Conservation (phyloP, 2,329 filamentous ascomycete genomes). For the Periconia sp. region DNA sequence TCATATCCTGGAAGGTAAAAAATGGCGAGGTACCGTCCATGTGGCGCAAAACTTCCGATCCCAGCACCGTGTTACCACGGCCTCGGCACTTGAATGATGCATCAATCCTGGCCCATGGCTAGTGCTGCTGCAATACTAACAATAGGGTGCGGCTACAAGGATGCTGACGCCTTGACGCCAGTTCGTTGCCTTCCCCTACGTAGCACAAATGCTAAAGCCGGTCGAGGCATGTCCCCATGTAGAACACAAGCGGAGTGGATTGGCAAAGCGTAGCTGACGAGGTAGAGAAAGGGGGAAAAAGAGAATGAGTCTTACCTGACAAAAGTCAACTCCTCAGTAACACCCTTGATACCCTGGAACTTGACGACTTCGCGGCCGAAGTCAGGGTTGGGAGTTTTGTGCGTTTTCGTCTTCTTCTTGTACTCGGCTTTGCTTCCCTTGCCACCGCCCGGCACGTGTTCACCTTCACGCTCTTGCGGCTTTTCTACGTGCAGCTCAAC, state of each 20-base stretch:
- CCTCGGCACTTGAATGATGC: constrained; percentile 5
- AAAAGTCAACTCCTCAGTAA: constrained; percentile 56
- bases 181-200: constrained; percentile 6
- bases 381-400: constrained; percentile 52
- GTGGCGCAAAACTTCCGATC: constrained; percentile 14
- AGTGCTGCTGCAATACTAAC: too few relatives aligned
- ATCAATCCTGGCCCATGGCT: too few relatives aligned
- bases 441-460: constrained; percentile 52
- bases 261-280: constrained; percentile 1
- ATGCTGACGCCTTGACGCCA: not conserved
- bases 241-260: not conserved
- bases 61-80: constrained; percentile 11
- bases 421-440: constrained; percentile 60
- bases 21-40: constrained; percentile 20
- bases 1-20: constrained; percentile 10
- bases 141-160: too few relatives aligned
- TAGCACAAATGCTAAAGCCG: constrained; percentile 4
- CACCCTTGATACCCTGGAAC: constrained; percentile 50
- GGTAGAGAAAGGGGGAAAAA: constrained; percentile 7
- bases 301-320: constrained; percentile 49
- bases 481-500: constrained; percentile 82
- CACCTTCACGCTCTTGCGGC: constrained; percentile 54
- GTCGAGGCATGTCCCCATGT: constrained; percentile 1
- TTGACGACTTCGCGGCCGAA: constrained; percentile 52
- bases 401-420: constrained; percentile 54